Percentiles rank a stretch among this genome's conserved stretches.
Evolutionary conservation across 176 grass and related monocot genomes (phyloP).

Genomic region (Lolium perenne): DNA sequence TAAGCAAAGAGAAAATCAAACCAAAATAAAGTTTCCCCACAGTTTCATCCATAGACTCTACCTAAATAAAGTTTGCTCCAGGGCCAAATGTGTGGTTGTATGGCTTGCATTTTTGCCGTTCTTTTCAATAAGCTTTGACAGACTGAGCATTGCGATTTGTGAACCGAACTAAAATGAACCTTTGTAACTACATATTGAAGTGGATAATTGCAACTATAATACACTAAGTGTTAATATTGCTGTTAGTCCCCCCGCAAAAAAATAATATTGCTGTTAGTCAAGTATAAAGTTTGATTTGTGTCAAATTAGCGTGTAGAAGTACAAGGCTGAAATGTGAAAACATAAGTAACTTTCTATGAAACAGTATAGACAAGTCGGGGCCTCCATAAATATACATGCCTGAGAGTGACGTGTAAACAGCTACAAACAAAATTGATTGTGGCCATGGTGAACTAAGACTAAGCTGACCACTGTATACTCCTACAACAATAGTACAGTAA

Average conservation of each 20-base stretch:
- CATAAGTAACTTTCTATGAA: conserved; percentile 4
- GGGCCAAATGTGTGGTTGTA: too few species aligned
- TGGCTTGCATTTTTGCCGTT: neutral
- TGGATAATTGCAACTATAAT: neutral
- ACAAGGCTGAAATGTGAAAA: conserved; percentile 27
- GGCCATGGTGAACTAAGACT: conserved; percentile 26
- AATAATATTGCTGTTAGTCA: neutral
- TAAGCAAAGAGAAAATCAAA: neutral
- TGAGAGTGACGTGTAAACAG: conserved; percentile 31
- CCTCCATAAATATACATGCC: conserved; percentile 48
- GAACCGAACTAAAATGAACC: too few species aligned
- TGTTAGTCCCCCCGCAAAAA: neutral
- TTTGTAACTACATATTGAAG: neutral
- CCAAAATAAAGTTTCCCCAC: neutral
- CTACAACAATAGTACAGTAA: conserved; percentile 39
- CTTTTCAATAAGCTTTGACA: neutral
- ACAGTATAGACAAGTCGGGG: conserved; percentile 29
- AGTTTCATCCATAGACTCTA: too few species aligned
- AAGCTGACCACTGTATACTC: conserved; percentile 36
- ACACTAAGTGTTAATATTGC: neutral
- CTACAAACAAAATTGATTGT: conserved; percentile 35
- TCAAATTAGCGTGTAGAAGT: conserved; percentile 31
- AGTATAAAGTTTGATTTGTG: conserved; percentile 1
- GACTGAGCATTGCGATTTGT: neutral
- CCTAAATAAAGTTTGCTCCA: too few species aligned